Conservation (phyloP, 441 rosid genomes). For the Metrosideros polymorpha region DNA sequence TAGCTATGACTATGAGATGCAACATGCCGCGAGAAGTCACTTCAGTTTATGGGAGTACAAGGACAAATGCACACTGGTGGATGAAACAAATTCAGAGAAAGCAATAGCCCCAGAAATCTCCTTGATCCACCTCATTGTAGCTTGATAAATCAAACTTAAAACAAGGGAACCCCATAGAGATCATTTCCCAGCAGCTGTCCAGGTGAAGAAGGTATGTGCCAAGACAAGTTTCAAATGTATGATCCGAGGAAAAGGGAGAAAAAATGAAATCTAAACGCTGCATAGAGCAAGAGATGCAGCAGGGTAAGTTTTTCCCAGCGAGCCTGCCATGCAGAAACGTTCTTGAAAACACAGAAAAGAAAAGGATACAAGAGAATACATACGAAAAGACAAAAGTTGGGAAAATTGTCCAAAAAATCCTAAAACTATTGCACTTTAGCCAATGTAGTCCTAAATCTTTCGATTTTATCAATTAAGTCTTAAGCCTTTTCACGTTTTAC, state of each 20-base stretch:
- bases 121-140: not conserved
- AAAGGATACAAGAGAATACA: not conserved
- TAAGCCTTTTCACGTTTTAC: too few species aligned
- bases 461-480: too few species aligned
- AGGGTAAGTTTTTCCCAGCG: not conserved
- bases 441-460: too few species aligned
- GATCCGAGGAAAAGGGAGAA: not conserved
- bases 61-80: not conserved
- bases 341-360: not conserved
- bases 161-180: not conserved
- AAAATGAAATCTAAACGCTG: not conserved
- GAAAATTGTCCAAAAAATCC: too few species aligned
- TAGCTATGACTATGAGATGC: not conserved
- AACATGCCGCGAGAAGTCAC: not conserved
- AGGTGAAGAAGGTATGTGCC: not conserved
- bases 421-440: too few species aligned
- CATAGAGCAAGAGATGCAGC: not conserved
- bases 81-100: not conserved
- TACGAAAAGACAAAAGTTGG: too few species aligned
- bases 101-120: not conserved
- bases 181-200: not conserved
- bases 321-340: not conserved
- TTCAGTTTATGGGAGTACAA: not conserved
- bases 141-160: not conserved
- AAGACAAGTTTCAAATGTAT: not conserved